Base-by-base conservation (phyloP, 208 protist species). In the Crithidia acanthocephali region DNA sequence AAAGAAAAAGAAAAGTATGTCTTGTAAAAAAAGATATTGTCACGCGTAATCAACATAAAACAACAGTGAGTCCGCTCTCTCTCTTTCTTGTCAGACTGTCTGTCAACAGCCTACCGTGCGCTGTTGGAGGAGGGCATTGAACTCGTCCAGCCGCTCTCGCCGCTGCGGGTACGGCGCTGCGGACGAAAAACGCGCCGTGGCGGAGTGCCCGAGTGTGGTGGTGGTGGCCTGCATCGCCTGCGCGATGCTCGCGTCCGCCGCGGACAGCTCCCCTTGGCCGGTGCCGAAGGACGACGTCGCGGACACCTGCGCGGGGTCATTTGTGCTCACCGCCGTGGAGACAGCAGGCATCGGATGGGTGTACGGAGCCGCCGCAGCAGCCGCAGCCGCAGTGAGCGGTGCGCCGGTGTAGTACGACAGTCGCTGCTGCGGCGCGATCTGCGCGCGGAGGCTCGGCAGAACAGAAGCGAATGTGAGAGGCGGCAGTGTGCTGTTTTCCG, bases 101-200 rank as follows among this genome's bases (percentile, higher is more conserved):
- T 42, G 40, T 45, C 44, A 65, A 28, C 44, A 76, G 37, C 32
- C 25, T 27, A 56, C 65, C 28, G 32, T 56, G 53, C 64, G 71
- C 63, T 81, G 67, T 23, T 74, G 77, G 33, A 87, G 63, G 0
- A 84, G 40, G 5, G 82, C 33, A 44, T 86, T 74, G n/a, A 87
- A n/a, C 56, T 87, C 82, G 27, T 79, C 48, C 13, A 82, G 56
- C 2, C 80, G 74, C 30, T 76, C 53, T 65, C 79, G 76, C 51
- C 67, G 72, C 59, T 79, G 55, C 18, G 56, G 59, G 23, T 66
- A 70, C 53, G 59, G 63, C 25, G 57, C 9, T 2, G 22, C 45
- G 4, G 37, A n/a, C 5, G 63, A 20, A 11, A 33, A 44, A 15
- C 20, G 50, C 30, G 15, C 37, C 25, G 44, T 52, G 22, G 53